A percentile compares a stretch with the other conserved stretches of the same genome.
Conservation (phyloP, 805 yeast species). For the Nakazawaea laoshanensis region DNA sequence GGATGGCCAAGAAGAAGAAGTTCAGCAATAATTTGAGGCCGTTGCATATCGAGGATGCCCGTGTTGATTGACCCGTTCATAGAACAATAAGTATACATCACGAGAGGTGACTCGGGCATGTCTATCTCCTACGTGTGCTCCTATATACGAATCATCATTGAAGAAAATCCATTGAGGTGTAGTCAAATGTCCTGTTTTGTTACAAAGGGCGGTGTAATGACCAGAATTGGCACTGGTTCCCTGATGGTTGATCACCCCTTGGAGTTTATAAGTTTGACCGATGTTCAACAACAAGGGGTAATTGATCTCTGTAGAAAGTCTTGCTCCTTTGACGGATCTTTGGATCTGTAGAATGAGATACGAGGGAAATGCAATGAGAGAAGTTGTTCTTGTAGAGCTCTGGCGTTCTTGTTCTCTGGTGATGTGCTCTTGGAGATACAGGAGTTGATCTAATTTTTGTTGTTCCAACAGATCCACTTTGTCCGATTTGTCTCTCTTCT, state of each 20-base stretch:
- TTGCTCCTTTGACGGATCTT: conserved; percentile 20
- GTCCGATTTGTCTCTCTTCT: conserved; percentile 6
- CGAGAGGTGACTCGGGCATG: too few relatives aligned
- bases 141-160: conserved; percentile 58
- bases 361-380: conserved; percentile 26
- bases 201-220: conserved; percentile 64
- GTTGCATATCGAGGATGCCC: conserved; percentile 33
- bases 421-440: neutral
- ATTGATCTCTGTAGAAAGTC: conserved; percentile 26
- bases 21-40: conserved; percentile 50
- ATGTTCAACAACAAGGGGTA: conserved; percentile 50
- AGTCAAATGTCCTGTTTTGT: conserved; percentile 30
- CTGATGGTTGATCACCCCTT: conserved; percentile 61
- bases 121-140: conserved; percentile 26
- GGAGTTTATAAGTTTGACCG: conserved; percentile 39
- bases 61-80: conserved; percentile 31
- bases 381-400: conserved; percentile 18
- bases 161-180: conserved; percentile 64
- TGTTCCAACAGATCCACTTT: conserved; percentile 4
- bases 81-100: conserved; percentile 66
- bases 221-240: conserved; percentile 62
- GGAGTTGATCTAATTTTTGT: conserved; percentile 3
- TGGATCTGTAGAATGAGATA: conserved; percentile 23
- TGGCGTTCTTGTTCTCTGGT: neutral
- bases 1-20: conserved; percentile 49